These are phyloP conservation scores for Phyllosticta capitalensis DNA, from an alignment of 2,329 filamentous ascomycete species.

Conservation along the genomic window DNA sequence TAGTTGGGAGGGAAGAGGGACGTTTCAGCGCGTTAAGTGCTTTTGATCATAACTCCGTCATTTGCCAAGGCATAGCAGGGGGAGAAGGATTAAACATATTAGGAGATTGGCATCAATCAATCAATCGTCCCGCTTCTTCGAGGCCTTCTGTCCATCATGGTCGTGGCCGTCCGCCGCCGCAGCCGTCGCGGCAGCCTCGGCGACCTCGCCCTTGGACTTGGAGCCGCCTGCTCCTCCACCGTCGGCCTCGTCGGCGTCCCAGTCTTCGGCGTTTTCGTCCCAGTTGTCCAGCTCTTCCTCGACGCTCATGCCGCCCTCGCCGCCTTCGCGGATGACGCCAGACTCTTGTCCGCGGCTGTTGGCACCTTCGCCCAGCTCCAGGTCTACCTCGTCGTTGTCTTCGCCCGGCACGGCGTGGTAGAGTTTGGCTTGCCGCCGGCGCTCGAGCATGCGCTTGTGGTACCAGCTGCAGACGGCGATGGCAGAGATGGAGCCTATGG, in stretches of 20 bases:
- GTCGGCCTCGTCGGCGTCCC: constrained; percentile 48
- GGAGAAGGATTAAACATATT: background rate
- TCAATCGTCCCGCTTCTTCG: constrained; percentile 8
- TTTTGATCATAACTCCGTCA: background rate
- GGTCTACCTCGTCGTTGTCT: constrained; percentile 38
- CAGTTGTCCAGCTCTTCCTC: constrained; percentile 87
- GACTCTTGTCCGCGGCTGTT: constrained; percentile 47
- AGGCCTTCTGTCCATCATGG: background rate
- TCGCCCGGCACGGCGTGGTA: constrained; percentile 61
- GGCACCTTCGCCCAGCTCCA: constrained; percentile 63
- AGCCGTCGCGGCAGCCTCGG: background rate
- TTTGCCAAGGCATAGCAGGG: background rate
- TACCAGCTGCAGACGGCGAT: constrained; percentile 79
- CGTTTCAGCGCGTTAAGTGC: background rate
- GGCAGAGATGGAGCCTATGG: constrained; percentile 64
- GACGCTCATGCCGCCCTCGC: constrained; percentile 34
- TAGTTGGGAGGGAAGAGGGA: background rate
- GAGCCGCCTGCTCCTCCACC: constrained; percentile 14
- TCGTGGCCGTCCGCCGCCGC: background rate
- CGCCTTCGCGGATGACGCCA: constrained; percentile 42
- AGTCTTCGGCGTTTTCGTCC: constrained; percentile 74
- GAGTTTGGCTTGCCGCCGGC: constrained; percentile 68
- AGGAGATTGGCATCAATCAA: background rate
- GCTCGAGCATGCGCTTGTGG: constrained; percentile 89
- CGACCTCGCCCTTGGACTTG: background rate